Base-by-base conservation (phyloP, 257 asterid species). In the Petrea volubilis region DNA sequence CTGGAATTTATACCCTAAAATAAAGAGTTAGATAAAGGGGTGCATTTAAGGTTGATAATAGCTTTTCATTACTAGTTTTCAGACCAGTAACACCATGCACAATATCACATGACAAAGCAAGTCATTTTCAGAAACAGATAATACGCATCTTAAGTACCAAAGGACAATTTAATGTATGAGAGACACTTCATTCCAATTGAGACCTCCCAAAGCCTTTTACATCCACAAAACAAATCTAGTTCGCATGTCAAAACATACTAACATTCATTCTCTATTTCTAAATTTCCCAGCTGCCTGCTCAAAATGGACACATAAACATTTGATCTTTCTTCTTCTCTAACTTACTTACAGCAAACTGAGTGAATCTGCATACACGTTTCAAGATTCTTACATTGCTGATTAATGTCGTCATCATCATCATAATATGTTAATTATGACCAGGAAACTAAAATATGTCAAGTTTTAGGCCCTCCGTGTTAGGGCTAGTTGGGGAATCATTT, bases 111-210 rank as follows among this genome's bases (percentile, higher is more conserved):
- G 75, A 69, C 57, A 64, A 21, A 61, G 78, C 60, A 60, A 76
- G 86, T 72, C 85, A 60, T 51, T 84, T 78, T 74, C 88, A 72
- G 60, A 72, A 55, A 51, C 67, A 38, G 75, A 73, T 65, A 51
- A 64, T 66, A 24, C 40, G 76, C 60, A 52, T 67, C 68, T 64
- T 75, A 57, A 78, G 77, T 70, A 80, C 75, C 69, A 62, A 63
- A 71, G 75, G 79, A 59, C 83, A 81, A 78, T 33, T 58, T 44
- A 44, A 74, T 71, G 80, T 6, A 15, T 13, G 43, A 71, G 59
- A 38, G 84, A 72, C 31, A 55, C 56, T 31, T 68, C 56, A 63
- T 55, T 70, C 76, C 70, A 63, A 64, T 64, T 25, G 29, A 44
- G 57, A 64, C 41, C 64, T 40, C 51, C 33, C 74, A 53, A 56